Percentiles rank a stretch among this genome's conserved stretches.
phyloP scores from a whole-genome alignment of 2,329 filamentous ascomycete genomes.

The Incumbomyces lentus region DNA sequence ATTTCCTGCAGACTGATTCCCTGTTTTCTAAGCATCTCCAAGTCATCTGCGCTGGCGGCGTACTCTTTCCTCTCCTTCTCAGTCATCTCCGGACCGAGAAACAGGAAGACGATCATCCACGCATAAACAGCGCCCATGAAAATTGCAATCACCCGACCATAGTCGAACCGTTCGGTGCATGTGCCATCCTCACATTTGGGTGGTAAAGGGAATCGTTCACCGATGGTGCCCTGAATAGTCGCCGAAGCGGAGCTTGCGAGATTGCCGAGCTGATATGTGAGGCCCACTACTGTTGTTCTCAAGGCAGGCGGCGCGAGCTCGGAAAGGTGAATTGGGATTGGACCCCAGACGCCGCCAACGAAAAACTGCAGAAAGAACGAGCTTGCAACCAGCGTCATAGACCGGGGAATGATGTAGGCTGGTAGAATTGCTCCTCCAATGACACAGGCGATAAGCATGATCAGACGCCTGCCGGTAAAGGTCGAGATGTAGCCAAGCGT shows the following conservation, averaged over 20 bases:
- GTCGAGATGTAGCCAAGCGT: conserved; percentile 28
- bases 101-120: conserved; percentile 26
- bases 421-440: conserved; percentile 28
- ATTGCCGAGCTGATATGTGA: conserved; percentile 32
- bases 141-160: conserved; percentile 31
- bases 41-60: conserved; percentile 15
- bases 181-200: conserved; percentile 20
- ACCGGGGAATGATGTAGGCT: conserved; percentile 25
- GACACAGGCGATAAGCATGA: conserved; percentile 27
- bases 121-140: conserved; percentile 24
- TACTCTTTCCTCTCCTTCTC: conserved; percentile 23
- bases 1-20: conserved; percentile 18
- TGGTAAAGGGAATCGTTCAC: conserved; percentile 31
- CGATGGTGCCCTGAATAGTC: conserved; percentile 34
- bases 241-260: conserved; percentile 31
- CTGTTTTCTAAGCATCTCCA: conserved; percentile 19
- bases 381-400: conserved; percentile 25
- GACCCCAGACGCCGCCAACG: conserved; percentile 29
- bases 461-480: conserved; percentile 28
- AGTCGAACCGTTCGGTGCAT: conserved; percentile 27
- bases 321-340: conserved; percentile 30
- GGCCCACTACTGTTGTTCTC: conserved; percentile 27
- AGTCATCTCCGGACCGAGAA: conserved; percentile 25
- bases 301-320: conserved; percentile 28
- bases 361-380: conserved; percentile 31